These are phyloP conservation scores for Usnea hakonensis DNA, from an alignment of 495 filamentous ascomycete species.

Conservation along the genomic window DNA sequence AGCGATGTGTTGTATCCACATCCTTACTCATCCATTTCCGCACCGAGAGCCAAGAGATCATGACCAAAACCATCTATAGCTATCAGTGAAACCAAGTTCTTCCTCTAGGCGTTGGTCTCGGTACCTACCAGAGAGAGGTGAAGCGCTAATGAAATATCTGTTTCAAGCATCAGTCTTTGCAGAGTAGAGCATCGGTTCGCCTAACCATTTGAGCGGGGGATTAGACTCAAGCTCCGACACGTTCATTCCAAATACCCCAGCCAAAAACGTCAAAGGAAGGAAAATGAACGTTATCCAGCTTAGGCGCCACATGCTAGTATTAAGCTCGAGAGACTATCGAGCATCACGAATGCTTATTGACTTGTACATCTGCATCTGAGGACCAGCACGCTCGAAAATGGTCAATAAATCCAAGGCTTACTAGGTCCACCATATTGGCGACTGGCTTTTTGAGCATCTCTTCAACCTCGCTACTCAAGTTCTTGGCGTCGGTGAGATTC, in stretches of 20 bases:
- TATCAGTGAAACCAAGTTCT: not conserved
- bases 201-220: constrained; percentile 39
- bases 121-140: constrained; percentile 15
- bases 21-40: constrained; percentile 1
- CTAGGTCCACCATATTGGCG: constrained; percentile 21
- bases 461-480: constrained; percentile 18
- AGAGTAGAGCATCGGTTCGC: not conserved
- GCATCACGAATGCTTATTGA: constrained; percentile 47
- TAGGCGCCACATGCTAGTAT: constrained; percentile 31
- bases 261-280: constrained; percentile 47
- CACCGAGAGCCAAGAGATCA: not conserved
- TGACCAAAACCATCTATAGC: not conserved
- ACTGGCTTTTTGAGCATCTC: constrained; percentile 19
- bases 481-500: constrained; percentile 9
- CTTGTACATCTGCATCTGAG: constrained; percentile 43
- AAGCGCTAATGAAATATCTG: constrained; percentile 18
- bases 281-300: constrained; percentile 47
- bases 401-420: not conserved
- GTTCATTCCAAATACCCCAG: constrained; percentile 49
- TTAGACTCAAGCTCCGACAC: constrained; percentile 35
- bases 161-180: not conserved
- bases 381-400: not conserved
- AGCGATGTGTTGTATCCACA: not conserved
- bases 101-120: not conserved
- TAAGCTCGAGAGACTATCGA: constrained; percentile 41